phyloP scores from a whole-genome alignment of 1,284 basidiomycete species.

The Sphaerobolus stellatus region DNA sequence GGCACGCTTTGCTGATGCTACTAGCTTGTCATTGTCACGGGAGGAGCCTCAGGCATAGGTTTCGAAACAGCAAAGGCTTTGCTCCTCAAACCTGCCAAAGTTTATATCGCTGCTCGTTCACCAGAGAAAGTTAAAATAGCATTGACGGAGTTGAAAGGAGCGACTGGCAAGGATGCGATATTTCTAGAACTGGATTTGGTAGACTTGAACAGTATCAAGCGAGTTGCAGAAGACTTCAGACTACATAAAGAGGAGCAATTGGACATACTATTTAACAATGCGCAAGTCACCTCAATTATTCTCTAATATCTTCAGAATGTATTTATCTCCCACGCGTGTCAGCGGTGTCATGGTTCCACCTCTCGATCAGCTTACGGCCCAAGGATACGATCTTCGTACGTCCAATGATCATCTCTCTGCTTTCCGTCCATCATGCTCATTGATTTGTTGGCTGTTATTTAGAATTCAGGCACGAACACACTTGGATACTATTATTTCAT shows the following conservation, averaged over 20 bases:
- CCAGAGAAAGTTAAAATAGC: slow-evolving; percentile 25
- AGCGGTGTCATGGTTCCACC: not conserved
- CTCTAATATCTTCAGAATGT: not conserved
- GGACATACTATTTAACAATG: slow-evolving; percentile 21
- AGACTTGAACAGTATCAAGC: slow-evolving; percentile 5
- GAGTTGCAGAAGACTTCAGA: slow-evolving; percentile 7
- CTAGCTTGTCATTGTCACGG: slow-evolving; percentile 39
- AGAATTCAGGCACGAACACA: not conserved
- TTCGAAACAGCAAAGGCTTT: slow-evolving; percentile 32
- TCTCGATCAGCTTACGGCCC: not conserved
- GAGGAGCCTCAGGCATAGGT: slow-evolving; percentile 45
- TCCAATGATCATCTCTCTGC: not conserved
- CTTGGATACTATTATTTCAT: not conserved
- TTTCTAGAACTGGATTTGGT: slow-evolving; percentile 4
- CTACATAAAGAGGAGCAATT: slow-evolving; percentile 21
- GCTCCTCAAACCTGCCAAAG: slow-evolving; percentile 27
- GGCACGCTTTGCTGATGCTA: no score
- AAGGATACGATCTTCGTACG: not conserved
- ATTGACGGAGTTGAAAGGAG: slow-evolving; percentile 17
- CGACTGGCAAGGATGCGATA: slow-evolving; percentile 1
- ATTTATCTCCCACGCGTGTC: not conserved
- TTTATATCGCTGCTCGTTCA: slow-evolving; percentile 32
- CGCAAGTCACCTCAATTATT: slow-evolving; percentile 3
- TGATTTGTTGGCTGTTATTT: not conserved
- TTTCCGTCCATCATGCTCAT: not conserved